phyloP scores from a whole-genome alignment of 768 basidiomycete species.

The Trametes coccinea region DNA sequence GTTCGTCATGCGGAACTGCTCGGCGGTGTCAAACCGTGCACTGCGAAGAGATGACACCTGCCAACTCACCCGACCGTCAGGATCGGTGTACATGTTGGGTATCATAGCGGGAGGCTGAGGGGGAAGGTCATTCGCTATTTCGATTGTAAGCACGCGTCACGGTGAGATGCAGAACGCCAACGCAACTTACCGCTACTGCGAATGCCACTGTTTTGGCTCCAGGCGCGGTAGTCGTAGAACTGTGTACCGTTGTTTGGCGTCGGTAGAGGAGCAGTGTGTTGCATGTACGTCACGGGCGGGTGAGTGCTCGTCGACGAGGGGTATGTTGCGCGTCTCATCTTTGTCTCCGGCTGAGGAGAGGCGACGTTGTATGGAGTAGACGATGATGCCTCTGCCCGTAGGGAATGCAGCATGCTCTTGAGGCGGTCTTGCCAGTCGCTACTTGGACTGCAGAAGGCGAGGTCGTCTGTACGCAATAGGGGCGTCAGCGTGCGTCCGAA shows the following conservation, averaged over 20 bases:
- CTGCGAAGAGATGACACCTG: not conserved
- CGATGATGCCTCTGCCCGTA: not conserved
- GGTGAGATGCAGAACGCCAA: not conserved
- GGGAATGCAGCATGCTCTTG: constrained; percentile 2
- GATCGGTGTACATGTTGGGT: constrained; percentile 11
- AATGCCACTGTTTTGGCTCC: not conserved
- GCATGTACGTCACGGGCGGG: not conserved
- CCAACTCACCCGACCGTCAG: constrained; percentile 7
- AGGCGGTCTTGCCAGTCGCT: constrained; percentile 25
- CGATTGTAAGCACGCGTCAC: not conserved
- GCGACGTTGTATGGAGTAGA: not conserved
- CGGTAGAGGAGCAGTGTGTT: not conserved
- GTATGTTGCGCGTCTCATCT: constrained; percentile 18
- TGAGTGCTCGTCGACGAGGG: constrained; percentile 3
- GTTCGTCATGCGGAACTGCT: not conserved
- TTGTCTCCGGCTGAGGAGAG: not conserved
- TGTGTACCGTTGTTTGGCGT: not conserved
- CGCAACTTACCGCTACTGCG: not conserved
- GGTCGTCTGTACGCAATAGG: constrained; percentile 5
- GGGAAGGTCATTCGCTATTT: not conserved
- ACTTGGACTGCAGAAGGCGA: constrained; percentile 20
- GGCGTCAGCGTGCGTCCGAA: not conserved
- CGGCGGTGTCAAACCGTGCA: not conserved
- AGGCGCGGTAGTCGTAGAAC: not conserved
- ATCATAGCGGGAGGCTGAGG: not conserved